Percentiles rank a stretch among this genome's conserved stretches.
phyloP scores from a whole-genome alignment of 768 basidiomycete species.

The Suillus variegatus region DNA sequence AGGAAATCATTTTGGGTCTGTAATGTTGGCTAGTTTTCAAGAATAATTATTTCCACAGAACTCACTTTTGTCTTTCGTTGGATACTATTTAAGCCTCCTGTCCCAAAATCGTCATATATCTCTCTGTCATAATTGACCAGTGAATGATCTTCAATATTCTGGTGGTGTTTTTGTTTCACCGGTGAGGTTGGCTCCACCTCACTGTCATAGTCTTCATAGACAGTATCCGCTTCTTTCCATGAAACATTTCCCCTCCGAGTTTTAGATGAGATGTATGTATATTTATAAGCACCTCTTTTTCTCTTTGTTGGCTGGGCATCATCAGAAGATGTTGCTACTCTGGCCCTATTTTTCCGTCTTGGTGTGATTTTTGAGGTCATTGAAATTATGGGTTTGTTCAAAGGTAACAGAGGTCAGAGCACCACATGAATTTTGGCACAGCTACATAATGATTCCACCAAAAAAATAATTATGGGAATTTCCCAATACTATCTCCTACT shows the following conservation, averaged over 20 bases:
- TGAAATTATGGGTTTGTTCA: too few relatives aligned
- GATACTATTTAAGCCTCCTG: neutral
- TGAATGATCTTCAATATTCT: neutral
- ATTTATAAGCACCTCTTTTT: too few relatives aligned
- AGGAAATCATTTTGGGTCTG: constrained; percentile 9
- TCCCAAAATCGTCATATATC: neutral
- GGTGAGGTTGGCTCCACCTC: neutral
- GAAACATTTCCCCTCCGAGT: neutral
- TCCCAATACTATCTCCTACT: too few relatives aligned
- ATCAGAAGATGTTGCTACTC: too few relatives aligned
- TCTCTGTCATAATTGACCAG: neutral
- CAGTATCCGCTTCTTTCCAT: neutral
- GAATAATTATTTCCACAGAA: neutral
- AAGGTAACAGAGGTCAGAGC: too few relatives aligned
- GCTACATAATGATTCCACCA: too few relatives aligned
- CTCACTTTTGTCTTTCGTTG: neutral
- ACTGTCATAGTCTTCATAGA: neutral
- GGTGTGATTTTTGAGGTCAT: too few relatives aligned
- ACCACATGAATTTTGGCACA: too few relatives aligned
- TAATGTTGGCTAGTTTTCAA: neutral
- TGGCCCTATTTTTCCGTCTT: too few relatives aligned
- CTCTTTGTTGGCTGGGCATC: too few relatives aligned
- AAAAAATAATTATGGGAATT: neutral
- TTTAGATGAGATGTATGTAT: too few relatives aligned
- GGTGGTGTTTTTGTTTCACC: neutral